phyloP scores from a whole-genome alignment of 1,284 basidiomycete species.

The Lentinus polychrous region DNA sequence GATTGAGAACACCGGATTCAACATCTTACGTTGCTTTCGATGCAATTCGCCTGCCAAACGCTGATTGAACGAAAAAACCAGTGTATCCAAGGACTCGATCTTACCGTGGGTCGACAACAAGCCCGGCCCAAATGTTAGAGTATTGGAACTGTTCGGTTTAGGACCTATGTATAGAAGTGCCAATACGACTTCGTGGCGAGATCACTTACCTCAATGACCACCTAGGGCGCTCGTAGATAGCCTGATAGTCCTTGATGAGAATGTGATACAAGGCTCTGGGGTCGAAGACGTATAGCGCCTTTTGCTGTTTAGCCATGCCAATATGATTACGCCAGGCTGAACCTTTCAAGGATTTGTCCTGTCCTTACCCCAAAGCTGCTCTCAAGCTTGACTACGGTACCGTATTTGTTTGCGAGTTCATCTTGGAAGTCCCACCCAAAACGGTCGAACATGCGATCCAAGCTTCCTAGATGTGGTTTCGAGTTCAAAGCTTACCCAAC shows the following conservation, averaged over 20 bases:
- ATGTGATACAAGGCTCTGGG: slow-evolving; percentile 12
- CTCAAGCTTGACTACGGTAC: background rate
- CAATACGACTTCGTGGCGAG: background rate
- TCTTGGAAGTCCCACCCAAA: slow-evolving; percentile 3
- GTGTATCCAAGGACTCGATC: background rate
- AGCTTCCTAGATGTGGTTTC: background rate
- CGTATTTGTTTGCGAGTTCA: background rate
- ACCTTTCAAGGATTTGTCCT: background rate
- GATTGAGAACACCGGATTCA: slow-evolving; percentile 29
- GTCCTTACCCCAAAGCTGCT: background rate
- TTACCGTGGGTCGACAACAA: slow-evolving; percentile 4
- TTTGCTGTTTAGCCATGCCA: background rate
- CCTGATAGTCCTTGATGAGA: slow-evolving; percentile 4
- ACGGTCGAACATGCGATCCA: background rate
- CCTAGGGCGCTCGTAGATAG: slow-evolving; percentile 10
- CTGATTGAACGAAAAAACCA: background rate
- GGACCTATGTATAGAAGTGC: too few relatives aligned
- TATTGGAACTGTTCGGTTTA: too few relatives aligned
- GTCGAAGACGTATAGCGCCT: slow-evolving; percentile 11
- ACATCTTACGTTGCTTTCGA: slow-evolving; percentile 25
- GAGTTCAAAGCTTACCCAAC: too few relatives aligned
- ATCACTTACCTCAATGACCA: slow-evolving; percentile 3
- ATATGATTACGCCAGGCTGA: background rate
- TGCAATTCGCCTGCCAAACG: slow-evolving; percentile 22
- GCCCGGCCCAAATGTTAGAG: slow-evolving; percentile 4